phyloP scores from a whole-genome alignment of 1,284 basidiomycete genomes.

The Cutaneotrichosporon sp. region DNA sequence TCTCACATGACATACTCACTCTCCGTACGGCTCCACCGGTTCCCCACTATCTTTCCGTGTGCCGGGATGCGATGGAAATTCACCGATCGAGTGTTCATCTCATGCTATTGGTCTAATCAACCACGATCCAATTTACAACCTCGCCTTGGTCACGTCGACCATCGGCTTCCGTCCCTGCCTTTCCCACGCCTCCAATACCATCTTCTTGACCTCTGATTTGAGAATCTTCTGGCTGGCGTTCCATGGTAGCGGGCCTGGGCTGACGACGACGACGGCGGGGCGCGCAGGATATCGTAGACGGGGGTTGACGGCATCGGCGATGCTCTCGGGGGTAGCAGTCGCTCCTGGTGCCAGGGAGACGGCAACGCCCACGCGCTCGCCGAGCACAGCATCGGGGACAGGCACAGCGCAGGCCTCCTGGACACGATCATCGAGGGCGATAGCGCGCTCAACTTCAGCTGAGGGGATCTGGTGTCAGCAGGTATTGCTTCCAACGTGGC shows the following conservation, averaged over 20 bases:
- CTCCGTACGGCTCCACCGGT: no score
- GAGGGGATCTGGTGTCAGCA: constrained; percentile 34
- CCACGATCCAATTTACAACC: constrained; percentile 3
- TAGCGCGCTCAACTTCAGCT: constrained; percentile 40
- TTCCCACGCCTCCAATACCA: constrained; percentile 16
- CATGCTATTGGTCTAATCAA: no score
- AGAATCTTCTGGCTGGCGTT: constrained; percentile 18
- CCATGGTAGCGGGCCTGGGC: constrained; percentile 22
- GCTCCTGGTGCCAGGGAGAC: constrained; percentile 26
- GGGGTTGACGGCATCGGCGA: constrained; percentile 3
- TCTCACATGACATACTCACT: no score
- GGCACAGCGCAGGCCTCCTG: constrained; percentile 38
- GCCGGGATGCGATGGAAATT: no score
- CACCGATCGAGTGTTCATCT: no score
- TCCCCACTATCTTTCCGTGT: no score
- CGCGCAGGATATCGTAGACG: constrained; percentile 16
- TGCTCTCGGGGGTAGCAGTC: constrained; percentile 7
- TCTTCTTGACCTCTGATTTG: constrained; percentile 17
- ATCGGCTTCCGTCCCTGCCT: constrained; percentile 11
- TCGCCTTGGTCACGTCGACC: constrained; percentile 8
- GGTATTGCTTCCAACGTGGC: constrained; percentile 12
- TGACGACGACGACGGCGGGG: constrained; percentile 16
- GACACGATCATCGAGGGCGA: constrained; percentile 32
- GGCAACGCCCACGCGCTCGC: constrained; percentile 39
- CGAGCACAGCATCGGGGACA: constrained; percentile 33